These are phyloP conservation scores for Cordyceps javanica DNA, from an alignment of 2,329 filamentous ascomycete genomes.

Conservation along the genomic window DNA sequence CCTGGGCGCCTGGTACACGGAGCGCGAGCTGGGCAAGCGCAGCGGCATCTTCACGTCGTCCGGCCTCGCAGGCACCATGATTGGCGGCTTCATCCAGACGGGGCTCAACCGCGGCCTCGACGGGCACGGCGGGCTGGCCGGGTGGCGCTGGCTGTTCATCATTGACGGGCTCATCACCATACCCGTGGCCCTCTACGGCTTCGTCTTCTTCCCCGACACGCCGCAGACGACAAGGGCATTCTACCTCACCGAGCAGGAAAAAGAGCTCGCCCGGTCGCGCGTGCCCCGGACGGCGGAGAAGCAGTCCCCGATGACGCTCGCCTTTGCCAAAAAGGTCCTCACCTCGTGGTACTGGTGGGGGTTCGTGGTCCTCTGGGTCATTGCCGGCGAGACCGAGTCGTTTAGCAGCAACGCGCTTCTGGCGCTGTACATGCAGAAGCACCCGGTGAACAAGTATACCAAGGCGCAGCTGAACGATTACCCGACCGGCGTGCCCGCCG, in stretches of 20 bases:
- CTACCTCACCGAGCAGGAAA: constrained; percentile 40
- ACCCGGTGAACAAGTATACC: constrained; percentile 37
- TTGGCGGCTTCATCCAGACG: constrained; percentile 51
- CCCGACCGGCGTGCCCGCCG: constrained; percentile 49
- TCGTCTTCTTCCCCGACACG: constrained; percentile 33
- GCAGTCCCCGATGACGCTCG: constrained; percentile 38
- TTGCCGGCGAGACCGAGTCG: constrained; percentile 65
- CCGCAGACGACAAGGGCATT: constrained; percentile 40
- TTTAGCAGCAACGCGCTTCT: constrained; percentile 60
- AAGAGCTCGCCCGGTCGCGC: constrained; percentile 35
- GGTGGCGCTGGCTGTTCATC: constrained; percentile 67
- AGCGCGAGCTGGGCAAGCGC: constrained; percentile 55
- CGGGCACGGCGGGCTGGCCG: constrained; percentile 47
- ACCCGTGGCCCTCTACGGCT: constrained; percentile 28
- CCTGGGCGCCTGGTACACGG: constrained; percentile 52
- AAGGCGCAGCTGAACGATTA: constrained; percentile 50
- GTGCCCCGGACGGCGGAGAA: constrained; percentile 28
- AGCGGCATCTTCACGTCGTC: constrained; percentile 57
- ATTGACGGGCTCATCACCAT: constrained; percentile 53
- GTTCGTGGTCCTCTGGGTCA: constrained; percentile 61
- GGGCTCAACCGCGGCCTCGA: constrained; percentile 47
- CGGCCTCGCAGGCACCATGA: constrained; percentile 48
- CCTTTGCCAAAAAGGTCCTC: constrained; percentile 50
- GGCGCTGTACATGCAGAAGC: constrained; percentile 43
- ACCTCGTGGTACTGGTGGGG: constrained; percentile 60